These are phyloP conservation scores for Ustilago trichophora DNA, from an alignment of 1,284 basidiomycete species.

Conservation along the genomic window DNA sequence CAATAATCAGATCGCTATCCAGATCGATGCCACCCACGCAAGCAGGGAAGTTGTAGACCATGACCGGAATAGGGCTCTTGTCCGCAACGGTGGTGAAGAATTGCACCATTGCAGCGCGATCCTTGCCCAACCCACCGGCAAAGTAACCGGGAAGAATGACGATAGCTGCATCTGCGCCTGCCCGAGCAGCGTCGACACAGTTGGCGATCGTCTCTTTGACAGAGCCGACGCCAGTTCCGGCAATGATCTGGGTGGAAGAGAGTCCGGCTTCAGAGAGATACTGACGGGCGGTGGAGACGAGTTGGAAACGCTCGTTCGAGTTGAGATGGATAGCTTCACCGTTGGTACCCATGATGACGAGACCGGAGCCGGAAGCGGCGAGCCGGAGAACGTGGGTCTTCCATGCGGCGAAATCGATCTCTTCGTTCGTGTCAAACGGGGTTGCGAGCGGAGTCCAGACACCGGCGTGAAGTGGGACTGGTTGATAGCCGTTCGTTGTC, in stretches of 20 bases:
- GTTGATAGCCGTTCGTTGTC: constrained; percentile 22
- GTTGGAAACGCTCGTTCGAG: constrained; percentile 75
- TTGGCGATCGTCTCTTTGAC: constrained; percentile 82
- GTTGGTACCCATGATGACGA: constrained; percentile 83
- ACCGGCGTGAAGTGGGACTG: constrained; percentile 70
- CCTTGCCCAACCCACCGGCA: constrained; percentile 75
- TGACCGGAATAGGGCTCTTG: constrained; percentile 82
- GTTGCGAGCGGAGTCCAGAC: constrained; percentile 86
- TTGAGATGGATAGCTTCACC: constrained; percentile 81
- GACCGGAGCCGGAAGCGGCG: constrained; percentile 78
- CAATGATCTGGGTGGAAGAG: constrained; percentile 75
- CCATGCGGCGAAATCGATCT: constrained; percentile 80
- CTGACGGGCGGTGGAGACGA: constrained; percentile 78
- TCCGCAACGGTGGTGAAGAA: constrained; percentile 81
- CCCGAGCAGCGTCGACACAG: constrained; percentile 77
- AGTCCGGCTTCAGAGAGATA: constrained; percentile 77
- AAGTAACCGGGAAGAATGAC: constrained; percentile 87
- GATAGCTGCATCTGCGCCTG: constrained; percentile 84
- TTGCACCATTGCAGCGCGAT: constrained; percentile 75
- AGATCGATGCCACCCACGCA: constrained; percentile 79
- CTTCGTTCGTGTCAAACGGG: constrained; percentile 79
- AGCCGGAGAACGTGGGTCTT: constrained; percentile 77
- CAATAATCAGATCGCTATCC: constrained; percentile 82
- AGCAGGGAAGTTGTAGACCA: constrained; percentile 88
- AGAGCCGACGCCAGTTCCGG: constrained; percentile 82